These are phyloP conservation scores for Solanum chiquidenum DNA, from an alignment of 257 asterid genomes.

Conservation along the genomic window DNA sequence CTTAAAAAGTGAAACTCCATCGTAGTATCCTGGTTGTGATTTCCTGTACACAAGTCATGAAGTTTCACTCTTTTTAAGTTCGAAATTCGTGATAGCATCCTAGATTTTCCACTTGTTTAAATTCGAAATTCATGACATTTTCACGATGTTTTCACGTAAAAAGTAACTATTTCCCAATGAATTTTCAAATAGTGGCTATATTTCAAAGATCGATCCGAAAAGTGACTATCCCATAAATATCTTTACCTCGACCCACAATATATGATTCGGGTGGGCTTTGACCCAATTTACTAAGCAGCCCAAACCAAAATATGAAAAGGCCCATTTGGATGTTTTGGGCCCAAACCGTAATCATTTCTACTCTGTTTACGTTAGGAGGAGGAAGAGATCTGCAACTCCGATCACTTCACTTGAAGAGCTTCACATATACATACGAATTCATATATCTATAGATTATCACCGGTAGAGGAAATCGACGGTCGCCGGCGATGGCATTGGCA, in stretches of 20 bases:
- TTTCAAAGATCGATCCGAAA: neutral
- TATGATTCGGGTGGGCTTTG: neutral
- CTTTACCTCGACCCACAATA: neutral
- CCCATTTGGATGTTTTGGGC: neutral
- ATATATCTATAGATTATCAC: neutral
- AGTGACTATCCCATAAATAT: neutral
- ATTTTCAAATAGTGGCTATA: neutral
- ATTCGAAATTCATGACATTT: neutral
- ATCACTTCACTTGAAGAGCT: neutral
- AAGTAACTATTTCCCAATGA: neutral
- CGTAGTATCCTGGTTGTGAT: neutral
- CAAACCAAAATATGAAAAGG: neutral
- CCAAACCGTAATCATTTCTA: neutral
- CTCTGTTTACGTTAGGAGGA: neutral
- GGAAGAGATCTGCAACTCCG: neutral
- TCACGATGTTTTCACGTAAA: neutral
- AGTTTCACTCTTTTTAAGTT: neutral
- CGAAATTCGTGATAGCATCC: neutral
- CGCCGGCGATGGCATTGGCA: constrained; percentile 75
- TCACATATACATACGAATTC: neutral
- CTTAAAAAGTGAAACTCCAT: neutral
- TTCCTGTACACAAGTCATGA: neutral
- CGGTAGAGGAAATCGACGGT: neutral
- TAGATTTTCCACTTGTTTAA: neutral
- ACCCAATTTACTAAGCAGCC: neutral